Evolutionary conservation across 208 protist species (phyloP).

Genomic region (Hexamita inflata): DNA sequence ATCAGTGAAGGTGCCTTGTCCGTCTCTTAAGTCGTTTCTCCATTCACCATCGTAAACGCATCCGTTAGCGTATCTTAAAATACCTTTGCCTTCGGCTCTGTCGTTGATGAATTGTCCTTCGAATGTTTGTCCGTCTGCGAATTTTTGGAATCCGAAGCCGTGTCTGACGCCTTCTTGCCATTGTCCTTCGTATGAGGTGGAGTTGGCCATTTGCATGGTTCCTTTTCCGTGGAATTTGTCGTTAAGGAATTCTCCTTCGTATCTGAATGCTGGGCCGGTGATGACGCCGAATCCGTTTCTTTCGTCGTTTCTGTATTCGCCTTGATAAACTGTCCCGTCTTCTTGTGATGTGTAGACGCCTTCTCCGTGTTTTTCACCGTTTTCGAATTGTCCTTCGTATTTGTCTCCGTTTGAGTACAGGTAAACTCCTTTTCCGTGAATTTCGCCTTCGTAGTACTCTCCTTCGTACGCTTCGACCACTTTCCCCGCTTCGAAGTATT

Average conservation of each 20-base stretch:
- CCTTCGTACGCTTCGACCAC: slow-evolving; percentile 22
- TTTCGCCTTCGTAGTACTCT: slow-evolving; percentile 32
- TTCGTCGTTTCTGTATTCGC: slow-evolving; percentile 7
- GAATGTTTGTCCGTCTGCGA: slow-evolving; percentile 1
- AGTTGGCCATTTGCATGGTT: neutral
- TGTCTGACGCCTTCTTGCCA: neutral
- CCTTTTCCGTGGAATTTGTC: slow-evolving; percentile 16
- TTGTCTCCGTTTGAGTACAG: slow-evolving; percentile 18
- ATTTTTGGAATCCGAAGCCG: slow-evolving; percentile 1
- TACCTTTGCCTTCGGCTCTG: slow-evolving; percentile 17
- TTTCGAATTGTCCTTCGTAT: slow-evolving; percentile 31
- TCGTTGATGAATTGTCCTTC: slow-evolving; percentile 14
- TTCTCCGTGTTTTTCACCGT: slow-evolving; percentile 10
- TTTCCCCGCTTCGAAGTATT: neutral
- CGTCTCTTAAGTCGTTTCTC: slow-evolving; percentile 18
- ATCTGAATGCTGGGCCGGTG: slow-evolving; percentile 18
- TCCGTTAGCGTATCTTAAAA: slow-evolving; percentile 27
- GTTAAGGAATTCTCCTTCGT: slow-evolving; percentile 23
- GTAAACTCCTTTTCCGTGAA: neutral
- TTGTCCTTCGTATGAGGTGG: neutral
- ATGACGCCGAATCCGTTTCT: slow-evolving; percentile 13
- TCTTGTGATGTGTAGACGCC: neutral
- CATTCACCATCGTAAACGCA: slow-evolving; percentile 27
- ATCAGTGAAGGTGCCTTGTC: too few species aligned
- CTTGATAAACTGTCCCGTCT: slow-evolving; percentile 5